These are phyloP conservation scores for Stropharia rugosoannulata DNA, from an alignment of 768 basidiomycete species.

Conservation along the genomic window DNA sequence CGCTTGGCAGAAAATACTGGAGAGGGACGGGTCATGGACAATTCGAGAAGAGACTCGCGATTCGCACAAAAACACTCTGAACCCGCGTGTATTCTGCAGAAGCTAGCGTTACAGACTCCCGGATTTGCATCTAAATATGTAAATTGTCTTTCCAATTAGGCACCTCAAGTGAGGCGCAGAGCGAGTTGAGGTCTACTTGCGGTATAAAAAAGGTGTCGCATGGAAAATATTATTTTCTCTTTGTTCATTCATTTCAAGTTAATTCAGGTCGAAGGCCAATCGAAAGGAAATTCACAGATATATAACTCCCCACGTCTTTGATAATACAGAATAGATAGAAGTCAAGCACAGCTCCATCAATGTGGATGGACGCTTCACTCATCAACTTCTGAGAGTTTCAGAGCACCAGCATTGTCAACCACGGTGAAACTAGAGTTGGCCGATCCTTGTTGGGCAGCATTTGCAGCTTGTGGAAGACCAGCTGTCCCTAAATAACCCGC, in stretches of 20 bases:
- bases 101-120: too few species aligned
- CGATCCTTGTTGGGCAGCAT: constrained; percentile 39
- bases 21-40: too few species aligned
- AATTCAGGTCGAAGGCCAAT: neutral
- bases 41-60: too few species aligned
- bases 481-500: constrained; percentile 58
- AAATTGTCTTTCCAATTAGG: too few species aligned
- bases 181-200: neutral
- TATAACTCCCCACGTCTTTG: too few species aligned
- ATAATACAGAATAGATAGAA: too few species aligned
- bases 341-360: neutral
- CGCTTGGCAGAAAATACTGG: too few species aligned
- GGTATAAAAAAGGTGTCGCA: too few species aligned
- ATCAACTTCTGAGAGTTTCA: constrained; percentile 35
- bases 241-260: neutral
- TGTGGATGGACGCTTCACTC: constrained; percentile 9
- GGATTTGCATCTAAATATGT: too few species aligned
- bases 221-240: neutral
- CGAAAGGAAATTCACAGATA: neutral
- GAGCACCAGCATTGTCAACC: constrained; percentile 53
- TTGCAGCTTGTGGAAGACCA: constrained; percentile 34
- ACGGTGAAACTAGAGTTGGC: constrained; percentile 46
- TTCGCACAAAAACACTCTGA: too few species aligned
- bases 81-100: too few species aligned
- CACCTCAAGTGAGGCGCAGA: neutral